phyloP scores from a whole-genome alignment of 2,329 filamentous ascomycete genomes.

The Tetracladium maxilliforme region DNA sequence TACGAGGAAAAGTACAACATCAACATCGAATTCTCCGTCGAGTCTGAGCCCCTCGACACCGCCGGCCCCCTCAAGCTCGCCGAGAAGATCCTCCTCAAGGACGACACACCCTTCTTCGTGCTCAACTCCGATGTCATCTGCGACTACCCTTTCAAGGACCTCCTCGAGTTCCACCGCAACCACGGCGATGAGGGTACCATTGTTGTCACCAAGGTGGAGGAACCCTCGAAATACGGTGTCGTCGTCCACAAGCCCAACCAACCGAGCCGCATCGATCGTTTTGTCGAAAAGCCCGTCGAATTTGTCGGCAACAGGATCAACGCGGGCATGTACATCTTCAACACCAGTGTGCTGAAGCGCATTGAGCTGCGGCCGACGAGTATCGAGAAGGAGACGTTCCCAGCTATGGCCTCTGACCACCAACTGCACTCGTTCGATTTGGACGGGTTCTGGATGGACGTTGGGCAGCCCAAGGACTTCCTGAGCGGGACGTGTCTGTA shows the following conservation, averaged over 20 bases:
- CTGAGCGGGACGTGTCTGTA: slow-evolving; percentile 91
- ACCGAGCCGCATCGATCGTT: slow-evolving; percentile 85
- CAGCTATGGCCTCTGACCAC: slow-evolving; percentile 77
- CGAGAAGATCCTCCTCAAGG: slow-evolving; percentile 82
- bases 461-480: slow-evolving; percentile 98
- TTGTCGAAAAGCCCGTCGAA: slow-evolving; percentile 98
- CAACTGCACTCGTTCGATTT: slow-evolving; percentile 92
- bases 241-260: slow-evolving; percentile 94
- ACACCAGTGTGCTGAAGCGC: slow-evolving; percentile 76
- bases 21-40: slow-evolving; percentile 93
- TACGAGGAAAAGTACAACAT: slow-evolving; percentile 88
- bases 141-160: slow-evolving; percentile 87
- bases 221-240: slow-evolving; percentile 97
- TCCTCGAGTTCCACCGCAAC: slow-evolving; percentile 79
- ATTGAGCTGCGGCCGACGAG: slow-evolving; percentile 95
- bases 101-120: slow-evolving; percentile 92
- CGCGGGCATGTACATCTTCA: slow-evolving; percentile 94
- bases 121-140: slow-evolving; percentile 98
- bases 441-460: slow-evolving; percentile 98
- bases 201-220: slow-evolving; percentile 96
- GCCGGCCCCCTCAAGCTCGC: slow-evolving; percentile 92
- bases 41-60: slow-evolving; percentile 88
- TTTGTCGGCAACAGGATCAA: slow-evolving; percentile 99
- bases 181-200: slow-evolving; percentile 97
- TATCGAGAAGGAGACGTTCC: slow-evolving; percentile 98